Evolutionary conservation across 2,329 filamentous ascomycete species (phyloP), one percentile per base, ranked within the genome.

Genomic region (Purpureocillium lavendulum): DNA sequence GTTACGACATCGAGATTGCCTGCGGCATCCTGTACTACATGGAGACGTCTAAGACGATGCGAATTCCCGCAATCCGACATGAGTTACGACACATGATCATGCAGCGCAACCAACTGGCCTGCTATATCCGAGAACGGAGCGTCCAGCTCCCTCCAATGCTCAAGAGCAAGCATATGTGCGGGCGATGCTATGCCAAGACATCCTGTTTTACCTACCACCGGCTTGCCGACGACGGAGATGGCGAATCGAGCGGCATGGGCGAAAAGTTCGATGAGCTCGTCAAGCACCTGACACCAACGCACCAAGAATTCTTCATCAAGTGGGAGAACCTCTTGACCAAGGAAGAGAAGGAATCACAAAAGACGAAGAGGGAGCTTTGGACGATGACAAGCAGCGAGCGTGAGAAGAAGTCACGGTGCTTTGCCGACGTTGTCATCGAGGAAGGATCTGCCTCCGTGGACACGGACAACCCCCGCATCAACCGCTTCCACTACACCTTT

Each of bases 51-150:
- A 82, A 87, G 48, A 94, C 84, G 11, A 80, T 87, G 49, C 81
- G 88, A 16, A 86, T 98, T 33, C 87, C 88, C 3, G 82, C 87
- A 7, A 75, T 97, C 42, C 78, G 87, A 30, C 82, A 87, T 49
- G 92, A 98, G 58, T 76, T 98, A 38, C 81, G 88, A 30, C 88
- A 96, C 51, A 95, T 98, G 88, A 84, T 98, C 43, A 89, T 97
- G 69, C 84, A 95, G 60, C 83, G 92, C 38, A 98, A 98, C 54
- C 80, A 87, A 49, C 69, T 98, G 14, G 88, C 90, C 3, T 84
- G 83, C 49, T 88, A 87, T 55, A 79, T 96, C 32, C 82, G 87
- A 41, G 82, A 94, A 55, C 80, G 86, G 42, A 81, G 84, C 46
- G 73, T 79, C 11, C 79, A 87, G 45, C 71, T 98, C 18, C 92